These are phyloP conservation scores for Phialocephala sp. DNA, from an alignment of 2,329 filamentous ascomycete genomes.

Conservation along the genomic window DNA sequence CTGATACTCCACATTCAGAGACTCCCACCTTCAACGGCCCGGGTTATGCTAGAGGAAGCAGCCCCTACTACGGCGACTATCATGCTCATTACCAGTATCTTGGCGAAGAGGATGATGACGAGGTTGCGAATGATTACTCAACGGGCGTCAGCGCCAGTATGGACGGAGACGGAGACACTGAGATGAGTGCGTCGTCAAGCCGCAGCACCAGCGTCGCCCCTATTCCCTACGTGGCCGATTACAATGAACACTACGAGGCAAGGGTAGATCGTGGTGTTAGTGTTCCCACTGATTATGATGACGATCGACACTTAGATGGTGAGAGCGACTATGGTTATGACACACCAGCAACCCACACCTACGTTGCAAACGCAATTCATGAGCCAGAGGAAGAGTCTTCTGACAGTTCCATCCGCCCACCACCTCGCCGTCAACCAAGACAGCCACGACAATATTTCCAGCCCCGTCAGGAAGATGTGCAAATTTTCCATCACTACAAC, in stretches of 20 bases:
- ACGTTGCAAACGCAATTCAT: slow-evolving; percentile 35
- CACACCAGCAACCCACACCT: slow-evolving; percentile 23
- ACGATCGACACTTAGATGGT: slow-evolving; percentile 17
- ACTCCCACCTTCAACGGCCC: slow-evolving; percentile 29
- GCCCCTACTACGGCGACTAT: slow-evolving; percentile 17
- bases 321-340: slow-evolving; percentile 3
- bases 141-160: slow-evolving; percentile 27
- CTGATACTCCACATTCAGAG: slow-evolving; percentile 17
- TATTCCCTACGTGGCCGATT: slow-evolving; percentile 19
- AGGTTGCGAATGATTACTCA: slow-evolving; percentile 30
- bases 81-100: slow-evolving; percentile 5
- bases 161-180: slow-evolving; percentile 44
- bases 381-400: slow-evolving; percentile 38
- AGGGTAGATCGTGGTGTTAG: slow-evolving; percentile 21
- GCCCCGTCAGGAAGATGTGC: neutral
- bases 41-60: slow-evolving; percentile 18
- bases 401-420: slow-evolving; percentile 36
- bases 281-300: slow-evolving; percentile 3
- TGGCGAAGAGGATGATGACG: slow-evolving; percentile 32
- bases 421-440: slow-evolving; percentile 32
- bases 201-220: slow-evolving; percentile 26
- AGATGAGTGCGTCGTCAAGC: slow-evolving; percentile 42
- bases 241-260: slow-evolving; percentile 15
- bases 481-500: neutral
- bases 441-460: neutral